These are phyloP conservation scores for Ilyonectria destructans DNA, from an alignment of 2,329 filamentous ascomycete species.

Conservation along the genomic window DNA sequence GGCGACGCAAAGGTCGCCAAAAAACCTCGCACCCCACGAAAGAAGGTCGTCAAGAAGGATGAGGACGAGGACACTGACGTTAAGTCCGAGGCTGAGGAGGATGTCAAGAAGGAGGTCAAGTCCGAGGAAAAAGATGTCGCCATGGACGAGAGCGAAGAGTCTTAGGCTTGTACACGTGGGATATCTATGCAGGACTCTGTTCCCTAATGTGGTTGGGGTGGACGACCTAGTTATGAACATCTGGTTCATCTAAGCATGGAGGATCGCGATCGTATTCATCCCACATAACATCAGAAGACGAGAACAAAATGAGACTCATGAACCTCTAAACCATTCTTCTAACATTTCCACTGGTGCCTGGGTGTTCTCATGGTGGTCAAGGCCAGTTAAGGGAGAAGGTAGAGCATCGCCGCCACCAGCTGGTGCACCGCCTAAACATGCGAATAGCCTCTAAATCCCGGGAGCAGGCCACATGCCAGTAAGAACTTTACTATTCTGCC, in stretches of 20 bases:
- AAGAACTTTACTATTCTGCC: not conserved
- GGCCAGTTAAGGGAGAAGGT: too few relatives aligned
- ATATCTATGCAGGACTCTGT: not conserved
- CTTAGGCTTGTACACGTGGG: not conserved
- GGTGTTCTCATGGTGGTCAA: not conserved
- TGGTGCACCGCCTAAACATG: not conserved
- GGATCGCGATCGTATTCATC: not conserved
- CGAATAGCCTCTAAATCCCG: not conserved
- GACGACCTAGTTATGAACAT: not conserved
- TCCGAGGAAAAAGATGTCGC: conserved; percentile 17
- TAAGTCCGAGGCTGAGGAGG: conserved; percentile 31
- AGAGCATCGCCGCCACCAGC: not conserved
- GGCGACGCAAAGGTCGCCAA: conserved; percentile 52
- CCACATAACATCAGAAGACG: not conserved
- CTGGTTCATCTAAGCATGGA: not conserved
- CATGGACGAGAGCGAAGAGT: conserved; percentile 5
- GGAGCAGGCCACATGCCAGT: not conserved
- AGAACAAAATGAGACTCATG: conserved; percentile 1
- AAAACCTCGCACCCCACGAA: conserved; percentile 51
- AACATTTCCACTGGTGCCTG: too few relatives aligned
- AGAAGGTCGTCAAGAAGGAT: conserved; percentile 53
- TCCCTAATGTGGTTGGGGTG: not conserved
- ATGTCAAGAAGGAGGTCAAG: conserved; percentile 27
- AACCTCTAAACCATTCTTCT: not conserved
- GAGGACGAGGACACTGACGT: conserved; percentile 34